Conservation (phyloP, 305 asterid genomes). For the Fraxinus albicans region DNA sequence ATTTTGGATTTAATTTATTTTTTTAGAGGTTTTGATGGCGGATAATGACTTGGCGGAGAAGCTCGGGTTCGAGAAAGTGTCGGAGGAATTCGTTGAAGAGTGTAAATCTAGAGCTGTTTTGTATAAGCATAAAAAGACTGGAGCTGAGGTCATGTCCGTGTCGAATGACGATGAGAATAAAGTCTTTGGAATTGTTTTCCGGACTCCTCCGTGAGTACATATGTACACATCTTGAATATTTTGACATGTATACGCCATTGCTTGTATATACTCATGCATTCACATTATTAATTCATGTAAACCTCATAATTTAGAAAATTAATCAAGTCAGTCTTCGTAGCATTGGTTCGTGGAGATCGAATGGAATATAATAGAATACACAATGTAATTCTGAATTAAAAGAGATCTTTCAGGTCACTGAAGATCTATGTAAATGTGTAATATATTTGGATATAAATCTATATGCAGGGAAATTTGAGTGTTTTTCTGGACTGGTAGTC, state of each 20-base stretch:
- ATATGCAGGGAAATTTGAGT: background rate
- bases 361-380: background rate
- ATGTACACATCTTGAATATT: background rate
- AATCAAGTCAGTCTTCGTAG: background rate
- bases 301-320: background rate
- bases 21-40: background rate
- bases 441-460: background rate
- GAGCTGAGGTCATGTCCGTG: slow-evolving; percentile 91
- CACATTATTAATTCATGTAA: background rate
- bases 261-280: background rate
- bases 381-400: background rate
- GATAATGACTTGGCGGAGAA: background rate
- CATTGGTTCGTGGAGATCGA: background rate
- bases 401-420: background rate
- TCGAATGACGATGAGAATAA: slow-evolving; percentile 95
- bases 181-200: slow-evolving; percentile 89
- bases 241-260: background rate
- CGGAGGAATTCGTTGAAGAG: slow-evolving; percentile 86
- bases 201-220: slow-evolving; percentile 88
- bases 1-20: background rate
- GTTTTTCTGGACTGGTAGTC: background rate
- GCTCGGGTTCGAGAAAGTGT: background rate
- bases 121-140: slow-evolving; percentile 96
- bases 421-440: background rate
- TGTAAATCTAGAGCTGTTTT: slow-evolving; percentile 87